Percentiles rank a stretch among this genome's conserved stretches.
These are phyloP conservation scores for Lepiota brunneoincarnata DNA, from an alignment of 768 basidiomycete species.

Conservation along the genomic window DNA sequence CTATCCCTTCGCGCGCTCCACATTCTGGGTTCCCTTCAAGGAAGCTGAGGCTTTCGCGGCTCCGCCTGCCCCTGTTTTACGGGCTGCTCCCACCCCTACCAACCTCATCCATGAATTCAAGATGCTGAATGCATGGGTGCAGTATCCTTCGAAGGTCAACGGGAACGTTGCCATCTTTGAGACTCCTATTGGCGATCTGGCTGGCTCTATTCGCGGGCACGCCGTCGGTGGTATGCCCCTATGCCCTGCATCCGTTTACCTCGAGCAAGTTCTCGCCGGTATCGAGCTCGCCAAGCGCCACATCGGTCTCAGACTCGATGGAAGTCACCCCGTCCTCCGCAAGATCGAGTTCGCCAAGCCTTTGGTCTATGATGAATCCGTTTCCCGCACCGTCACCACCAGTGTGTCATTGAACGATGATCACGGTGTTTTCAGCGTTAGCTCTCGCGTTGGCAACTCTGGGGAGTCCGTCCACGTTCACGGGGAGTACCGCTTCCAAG, in stretches of 20 bases:
- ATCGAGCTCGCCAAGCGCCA: slow-evolving; percentile 19
- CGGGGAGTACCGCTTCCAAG: slow-evolving; percentile 43
- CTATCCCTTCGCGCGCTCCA: slow-evolving; percentile 58
- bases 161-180: slow-evolving; percentile 46
- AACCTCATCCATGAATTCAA: slow-evolving; percentile 13
- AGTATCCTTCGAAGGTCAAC: slow-evolving; percentile 34
- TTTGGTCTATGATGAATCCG: slow-evolving; percentile 35
- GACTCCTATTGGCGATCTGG: slow-evolving; percentile 46
- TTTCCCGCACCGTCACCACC: slow-evolving; percentile 5
- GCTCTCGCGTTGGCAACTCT: slow-evolving; percentile 30
- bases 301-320: slow-evolving; percentile 1
- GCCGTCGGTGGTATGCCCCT: slow-evolving; percentile 51
- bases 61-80: not conserved
- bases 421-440: slow-evolving; percentile 43
- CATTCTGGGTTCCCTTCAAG: slow-evolving; percentile 56
- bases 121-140: slow-evolving; percentile 6
- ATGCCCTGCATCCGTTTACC: slow-evolving; percentile 67
- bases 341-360: slow-evolving; percentile 52
- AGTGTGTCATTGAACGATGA: slow-evolving; percentile 34
- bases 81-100: slow-evolving; percentile 10
- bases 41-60: slow-evolving; percentile 20
- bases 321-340: slow-evolving; percentile 16
- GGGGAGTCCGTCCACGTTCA: slow-evolving; percentile 40
- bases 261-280: slow-evolving; percentile 40
- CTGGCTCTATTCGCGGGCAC: slow-evolving; percentile 53